Evolutionary conservation across 2,329 filamentous ascomycete genomes (phyloP).

Genomic region (Colletotrichum echinochloae): DNA sequence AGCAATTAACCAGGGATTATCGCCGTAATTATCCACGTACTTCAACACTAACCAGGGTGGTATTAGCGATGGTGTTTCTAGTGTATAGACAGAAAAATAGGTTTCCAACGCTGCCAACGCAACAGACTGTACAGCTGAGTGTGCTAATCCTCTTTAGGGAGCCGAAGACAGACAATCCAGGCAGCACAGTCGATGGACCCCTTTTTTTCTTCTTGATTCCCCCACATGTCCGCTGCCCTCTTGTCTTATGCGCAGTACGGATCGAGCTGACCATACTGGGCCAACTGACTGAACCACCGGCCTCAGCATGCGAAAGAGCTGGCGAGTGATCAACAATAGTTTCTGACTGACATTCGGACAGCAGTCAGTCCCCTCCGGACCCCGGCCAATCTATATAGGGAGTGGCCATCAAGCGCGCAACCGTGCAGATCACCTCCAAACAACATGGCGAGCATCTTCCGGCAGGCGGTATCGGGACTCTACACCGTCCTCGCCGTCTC

Average conservation of each 20-base stretch:
- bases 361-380: too few relatives aligned
- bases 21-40: too few relatives aligned
- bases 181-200: background rate
- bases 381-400: too few relatives aligned
- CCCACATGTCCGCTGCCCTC: background rate
- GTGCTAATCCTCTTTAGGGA: background rate
- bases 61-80: too few relatives aligned
- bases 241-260: background rate
- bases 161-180: background rate
- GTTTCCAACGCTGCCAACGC: too few relatives aligned
- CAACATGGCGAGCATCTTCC: slow-evolving; percentile 35
- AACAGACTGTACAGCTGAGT: too few relatives aligned
- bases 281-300: background rate
- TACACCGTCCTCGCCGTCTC: slow-evolving; percentile 29
- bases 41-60: too few relatives aligned
- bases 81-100: too few relatives aligned
- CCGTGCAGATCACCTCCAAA: background rate
- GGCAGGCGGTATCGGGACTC: slow-evolving; percentile 31
- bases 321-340: rapidly evolving
- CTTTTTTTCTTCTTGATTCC: too few relatives aligned
- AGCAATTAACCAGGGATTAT: too few relatives aligned
- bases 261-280: background rate
- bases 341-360: background rate
- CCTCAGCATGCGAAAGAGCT: background rate
- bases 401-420: too few relatives aligned